Conservation (phyloP, 2,329 filamentous ascomycete species). For the Fusarium sp. region DNA sequence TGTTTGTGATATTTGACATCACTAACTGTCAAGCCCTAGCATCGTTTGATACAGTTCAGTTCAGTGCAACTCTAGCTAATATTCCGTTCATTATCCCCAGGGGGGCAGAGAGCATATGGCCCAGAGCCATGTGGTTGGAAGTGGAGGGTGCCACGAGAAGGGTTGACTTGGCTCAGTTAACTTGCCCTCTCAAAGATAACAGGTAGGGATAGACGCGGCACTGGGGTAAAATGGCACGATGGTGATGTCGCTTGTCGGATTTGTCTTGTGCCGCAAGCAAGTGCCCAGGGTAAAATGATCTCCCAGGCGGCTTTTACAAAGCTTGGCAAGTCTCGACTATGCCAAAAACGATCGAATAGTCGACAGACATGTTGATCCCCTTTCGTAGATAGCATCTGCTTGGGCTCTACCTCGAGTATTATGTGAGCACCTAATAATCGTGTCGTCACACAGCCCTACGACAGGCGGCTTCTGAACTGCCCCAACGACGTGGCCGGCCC, state of each 20-base stretch:
- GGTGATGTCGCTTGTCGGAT: conserved; percentile 24
- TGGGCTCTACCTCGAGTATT: background rate
- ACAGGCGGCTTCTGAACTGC: conserved; percentile 31
- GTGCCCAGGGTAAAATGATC: background rate
- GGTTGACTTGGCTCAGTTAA: background rate
- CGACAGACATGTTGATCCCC: conserved; percentile 10
- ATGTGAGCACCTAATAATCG: conserved; percentile 9
- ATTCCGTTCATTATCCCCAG: conserved; percentile 18
- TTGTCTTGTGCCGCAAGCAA: conserved; percentile 1
- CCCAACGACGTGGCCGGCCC: conserved; percentile 38
- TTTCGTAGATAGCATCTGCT: conserved; percentile 13
- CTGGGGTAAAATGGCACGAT: conserved; percentile 28
- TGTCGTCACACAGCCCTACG: conserved; percentile 50
- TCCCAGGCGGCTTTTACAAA: background rate
- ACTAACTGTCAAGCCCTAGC: background rate
- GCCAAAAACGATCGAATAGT: conserved; percentile 29
- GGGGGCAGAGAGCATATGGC: conserved; percentile 2
- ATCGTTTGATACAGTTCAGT: background rate
- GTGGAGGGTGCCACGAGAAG: conserved; percentile 22
- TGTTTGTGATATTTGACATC: background rate
- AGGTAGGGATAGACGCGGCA: conserved; percentile 20
- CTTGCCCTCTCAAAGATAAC: background rate
- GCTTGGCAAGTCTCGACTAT: conserved; percentile 3
- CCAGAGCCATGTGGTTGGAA: conserved; percentile 27
- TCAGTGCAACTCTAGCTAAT: conserved; percentile 12